phyloP scores from a whole-genome alignment of 305 asterid species.

The Lippia alba region DNA sequence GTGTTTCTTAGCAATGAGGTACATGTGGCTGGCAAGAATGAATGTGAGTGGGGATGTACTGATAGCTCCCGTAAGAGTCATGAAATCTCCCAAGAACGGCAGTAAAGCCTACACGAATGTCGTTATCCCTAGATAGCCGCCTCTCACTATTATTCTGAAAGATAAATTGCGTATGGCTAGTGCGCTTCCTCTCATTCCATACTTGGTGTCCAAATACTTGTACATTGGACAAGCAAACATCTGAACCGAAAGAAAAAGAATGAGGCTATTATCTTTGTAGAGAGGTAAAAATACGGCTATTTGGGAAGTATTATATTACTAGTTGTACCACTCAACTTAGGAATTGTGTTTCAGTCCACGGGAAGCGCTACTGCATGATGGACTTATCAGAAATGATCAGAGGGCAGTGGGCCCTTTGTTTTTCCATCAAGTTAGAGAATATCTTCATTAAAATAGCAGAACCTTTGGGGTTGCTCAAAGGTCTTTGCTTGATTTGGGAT shows the following conservation, averaged over 20 bases:
- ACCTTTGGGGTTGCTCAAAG: no score
- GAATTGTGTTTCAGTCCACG: no score
- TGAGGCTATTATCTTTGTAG: no score
- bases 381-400: no score
- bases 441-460: no score
- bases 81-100: constrained; percentile 89
- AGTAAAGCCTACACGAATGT: constrained; percentile 72
- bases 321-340: no score
- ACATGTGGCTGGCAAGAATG: constrained; percentile 92
- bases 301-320: no score
- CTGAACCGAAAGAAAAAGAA: constrained; percentile 39
- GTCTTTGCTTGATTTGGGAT: no score
- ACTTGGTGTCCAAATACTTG: constrained; percentile 78
- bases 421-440: no score
- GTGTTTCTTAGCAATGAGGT: constrained; percentile 62
- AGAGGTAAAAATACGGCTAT: no score
- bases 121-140: constrained; percentile 61
- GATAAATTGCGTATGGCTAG: constrained; percentile 60
- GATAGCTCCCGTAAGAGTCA: constrained; percentile 89
- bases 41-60: constrained; percentile 92
- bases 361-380: no score
- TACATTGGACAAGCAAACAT: constrained; percentile 90
- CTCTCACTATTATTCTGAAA: constrained; percentile 63
- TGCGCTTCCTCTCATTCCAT: constrained; percentile 67
- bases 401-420: no score